Evolutionary conservation across 2,329 filamentous ascomycete species (phyloP), one percentile per base, ranked within the genome.

Genomic region (Aspergillus pseudoterreus): DNA sequence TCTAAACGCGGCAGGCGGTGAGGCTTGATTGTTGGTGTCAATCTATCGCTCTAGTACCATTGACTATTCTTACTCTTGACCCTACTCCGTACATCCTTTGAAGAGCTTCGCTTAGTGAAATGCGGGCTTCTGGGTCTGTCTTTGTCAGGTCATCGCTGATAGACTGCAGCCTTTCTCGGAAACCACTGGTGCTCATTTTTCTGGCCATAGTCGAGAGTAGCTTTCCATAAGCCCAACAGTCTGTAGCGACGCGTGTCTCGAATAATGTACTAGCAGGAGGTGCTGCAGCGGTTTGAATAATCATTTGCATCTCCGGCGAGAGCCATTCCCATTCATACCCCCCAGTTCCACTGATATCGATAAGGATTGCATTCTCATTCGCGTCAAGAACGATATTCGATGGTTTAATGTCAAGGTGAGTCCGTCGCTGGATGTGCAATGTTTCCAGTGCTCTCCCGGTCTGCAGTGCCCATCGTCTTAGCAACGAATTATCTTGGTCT

Each of bases 331-430:
- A 50, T n/a, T 12, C 45, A 22, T 48, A 53, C 17, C 47, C 48
- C 12, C 55, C 56, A 43, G 49, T 53, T 4, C 57, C 57, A 24
- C 59, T 56, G 14, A 60, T 53, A 54, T 61, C 56, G 44, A 59
- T 60, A 14, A 62, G 55, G 10, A 60, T 36, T 9, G 58, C 57
- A 52, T 60, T 53, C 42, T 38, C 22, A 15, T 47, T 21, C 2
- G 35, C 43, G 45, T 62, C 57, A 3, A 60, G 22, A 47, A 61
- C 51, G 19, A 61, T 43, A 48, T 60, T 62, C 22, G 54, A 56
- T 2, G 51, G 54, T 42, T 61, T 59, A 6, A 61, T 51, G 43
- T 62, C 57, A 50, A 62, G 53, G 35, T 62, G 54, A 38, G 46
- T 60, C 49, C 36, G 39, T 22, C 32, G 17, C n/a, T 43, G 17